These are phyloP conservation scores for Elaeis guineensis DNA, from an alignment of 176 grass and related monocot genomes.

Conservation along the genomic window DNA sequence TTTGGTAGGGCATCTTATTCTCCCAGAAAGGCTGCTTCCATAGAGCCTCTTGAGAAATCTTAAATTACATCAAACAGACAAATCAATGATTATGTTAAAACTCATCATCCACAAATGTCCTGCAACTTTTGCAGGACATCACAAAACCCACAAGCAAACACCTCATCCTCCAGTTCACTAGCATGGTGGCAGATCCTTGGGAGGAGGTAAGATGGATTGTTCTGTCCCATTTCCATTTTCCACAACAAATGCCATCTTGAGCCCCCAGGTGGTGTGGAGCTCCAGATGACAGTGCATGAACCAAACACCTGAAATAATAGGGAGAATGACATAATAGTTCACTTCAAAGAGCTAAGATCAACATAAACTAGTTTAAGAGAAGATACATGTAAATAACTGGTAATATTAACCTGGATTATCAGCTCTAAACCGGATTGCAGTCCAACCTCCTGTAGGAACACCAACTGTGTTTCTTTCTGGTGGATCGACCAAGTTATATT, in stretches of 20 bases:
- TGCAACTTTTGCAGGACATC: too few species aligned
- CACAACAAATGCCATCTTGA: conserved; percentile 44
- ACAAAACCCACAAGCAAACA: too few species aligned
- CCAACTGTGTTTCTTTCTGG: conserved; percentile 55
- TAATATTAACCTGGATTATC: conserved; percentile 20
- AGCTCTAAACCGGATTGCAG: conserved; percentile 47
- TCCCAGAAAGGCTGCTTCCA: too few species aligned
- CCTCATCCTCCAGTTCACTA: not conserved
- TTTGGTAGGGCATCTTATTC: too few species aligned
- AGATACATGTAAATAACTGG: too few species aligned
- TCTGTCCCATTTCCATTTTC: not conserved
- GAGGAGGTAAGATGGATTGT: conserved; percentile 1
- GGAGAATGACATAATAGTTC: too few species aligned
- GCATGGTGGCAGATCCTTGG: not conserved
- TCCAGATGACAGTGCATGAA: conserved; percentile 54
- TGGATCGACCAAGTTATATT: conserved; percentile 51
- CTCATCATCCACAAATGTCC: too few species aligned
- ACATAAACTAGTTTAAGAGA: too few species aligned
- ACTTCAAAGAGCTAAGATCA: too few species aligned
- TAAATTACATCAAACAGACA: too few species aligned
- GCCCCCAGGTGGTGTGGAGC: conserved; percentile 53
- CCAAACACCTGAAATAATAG: not conserved
- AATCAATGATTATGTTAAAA: too few species aligned
- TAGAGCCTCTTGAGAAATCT: too few species aligned
- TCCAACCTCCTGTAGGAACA: conserved; percentile 52